Evolutionary conservation across 805 yeast genomes (phyloP), one percentile per base, ranked within the genome.

Genomic region (Cyberlindnera misumaiensis): DNA sequence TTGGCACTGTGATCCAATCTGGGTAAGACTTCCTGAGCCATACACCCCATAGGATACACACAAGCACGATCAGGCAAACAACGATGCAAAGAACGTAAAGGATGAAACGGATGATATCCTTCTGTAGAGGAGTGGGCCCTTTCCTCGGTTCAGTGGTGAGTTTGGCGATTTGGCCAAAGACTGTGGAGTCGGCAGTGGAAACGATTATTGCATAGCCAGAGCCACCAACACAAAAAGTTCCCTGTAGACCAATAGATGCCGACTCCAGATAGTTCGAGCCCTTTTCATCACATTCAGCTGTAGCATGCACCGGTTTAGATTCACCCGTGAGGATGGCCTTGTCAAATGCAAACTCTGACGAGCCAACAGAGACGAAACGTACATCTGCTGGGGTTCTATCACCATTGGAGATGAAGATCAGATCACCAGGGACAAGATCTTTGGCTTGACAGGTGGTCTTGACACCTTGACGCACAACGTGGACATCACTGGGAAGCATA

Each of bases 271-370:
- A 70, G 47, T 68, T 69, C 5, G 65, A 52, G 11, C 56, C 58
- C 13, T 40, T 37, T 12, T 55, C 47, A 29, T 62, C 66, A 15
- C 56, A 32, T 9, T 40, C 43, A 2, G 49, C 36, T 5, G 59
- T 45, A 6, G 65, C 69, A 13, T 56, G 55, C 5, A 63, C 49
- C 5, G 73, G 63, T 36, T 62, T 60, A 3, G 76, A 67, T 47
- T 70, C 75, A 47, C 77, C 77, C 11, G 77, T 71, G 28, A 71
- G 58, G 12, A 70, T 60, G 12, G 75, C 60, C 42, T 71, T 58
- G 47, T 71, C 77, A 47, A 70, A 67, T 14, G 65, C 47, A 29
- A 71, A 58, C 33, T 65, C 71, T 16, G 56, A 52, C 18, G 68
- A 60, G 24, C 54, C 40, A 17, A 45, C 38, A 9, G 61, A 59